Conservation (phyloP, 768 basidiomycete genomes). For the Russula griseocarnosa region DNA sequence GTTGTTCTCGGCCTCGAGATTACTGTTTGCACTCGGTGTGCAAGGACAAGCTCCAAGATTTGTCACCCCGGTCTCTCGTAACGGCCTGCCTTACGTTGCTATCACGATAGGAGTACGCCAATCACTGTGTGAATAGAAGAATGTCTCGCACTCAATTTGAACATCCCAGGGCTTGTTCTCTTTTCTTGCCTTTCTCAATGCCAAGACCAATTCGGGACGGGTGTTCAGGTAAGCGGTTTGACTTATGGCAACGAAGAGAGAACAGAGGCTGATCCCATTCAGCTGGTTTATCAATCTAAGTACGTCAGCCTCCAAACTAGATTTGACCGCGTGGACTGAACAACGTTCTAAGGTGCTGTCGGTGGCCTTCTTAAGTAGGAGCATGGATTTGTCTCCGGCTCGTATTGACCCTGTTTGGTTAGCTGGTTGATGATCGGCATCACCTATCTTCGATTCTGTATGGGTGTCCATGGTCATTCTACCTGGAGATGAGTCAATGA, state of each 20-base stretch:
- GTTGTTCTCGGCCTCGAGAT: slow-evolving; percentile 26
- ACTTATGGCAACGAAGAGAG: no score
- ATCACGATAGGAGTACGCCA: slow-evolving; percentile 15
- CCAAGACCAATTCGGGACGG: slow-evolving; percentile 10
- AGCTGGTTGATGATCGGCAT: slow-evolving; percentile 28
- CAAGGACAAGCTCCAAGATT: slow-evolving; percentile 26
- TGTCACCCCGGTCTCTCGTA: slow-evolving; percentile 18
- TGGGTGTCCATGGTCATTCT: neutral
- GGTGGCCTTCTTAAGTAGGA: slow-evolving; percentile 28
- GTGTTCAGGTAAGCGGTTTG: slow-evolving; percentile 23
- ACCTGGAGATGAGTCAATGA: neutral
- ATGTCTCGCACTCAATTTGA: neutral
- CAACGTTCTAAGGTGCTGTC: slow-evolving; percentile 17
- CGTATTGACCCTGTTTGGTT: neutral
- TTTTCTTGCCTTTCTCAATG: slow-evolving; percentile 26
- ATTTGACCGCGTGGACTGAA: slow-evolving; percentile 1
- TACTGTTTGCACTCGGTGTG: slow-evolving; percentile 26
- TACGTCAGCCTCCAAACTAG: neutral
- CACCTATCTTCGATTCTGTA: slow-evolving; percentile 28
- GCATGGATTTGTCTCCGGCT: neutral
- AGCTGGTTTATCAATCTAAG: slow-evolving; percentile 27
- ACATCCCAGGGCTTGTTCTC: slow-evolving; percentile 17
- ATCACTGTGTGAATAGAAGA: neutral
- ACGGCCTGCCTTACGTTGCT: slow-evolving; percentile 26
- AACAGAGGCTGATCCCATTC: neutral